These are phyloP conservation scores for Boletus vinaceobasis DNA, from an alignment of 768 basidiomycete species.

Conservation along the genomic window DNA sequence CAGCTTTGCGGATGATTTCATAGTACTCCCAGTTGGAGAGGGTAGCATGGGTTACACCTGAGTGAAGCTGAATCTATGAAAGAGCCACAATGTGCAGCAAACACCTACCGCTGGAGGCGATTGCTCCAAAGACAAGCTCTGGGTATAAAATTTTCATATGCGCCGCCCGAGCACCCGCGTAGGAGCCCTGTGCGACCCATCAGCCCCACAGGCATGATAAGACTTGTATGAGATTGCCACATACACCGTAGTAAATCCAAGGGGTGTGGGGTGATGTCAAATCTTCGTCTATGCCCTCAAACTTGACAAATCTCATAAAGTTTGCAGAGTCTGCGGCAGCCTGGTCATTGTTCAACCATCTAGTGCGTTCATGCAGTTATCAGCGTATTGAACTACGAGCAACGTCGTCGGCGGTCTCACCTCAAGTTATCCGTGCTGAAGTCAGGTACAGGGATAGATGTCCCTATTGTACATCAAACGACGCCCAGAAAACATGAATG, in stretches of 20 bases:
- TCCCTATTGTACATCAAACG: conserved; percentile 39
- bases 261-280: conserved; percentile 70
- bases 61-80: background rate
- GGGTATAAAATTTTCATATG: conserved; percentile 89
- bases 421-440: conserved; percentile 81
- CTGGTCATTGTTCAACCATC: conserved; percentile 89
- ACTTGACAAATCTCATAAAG: conserved; percentile 81
- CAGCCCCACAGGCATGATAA: background rate
- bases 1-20: conserved; percentile 72
- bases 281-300: conserved; percentile 66
- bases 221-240: conserved; percentile 18
- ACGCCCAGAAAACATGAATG: background rate
- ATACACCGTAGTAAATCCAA: conserved; percentile 93
- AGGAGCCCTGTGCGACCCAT: conserved; percentile 55
- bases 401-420: conserved; percentile 30
- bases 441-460: conserved; percentile 71
- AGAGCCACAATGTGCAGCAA: background rate
- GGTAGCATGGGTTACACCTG: conserved; percentile 83
- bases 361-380: conserved; percentile 27
- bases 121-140: conserved; percentile 83
- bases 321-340: conserved; percentile 87
- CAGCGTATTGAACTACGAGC: background rate
- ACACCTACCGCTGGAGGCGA: conserved; percentile 75
- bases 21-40: conserved; percentile 85
- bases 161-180: conserved; percentile 90